Base-by-base conservation (phyloP, 2,329 filamentous ascomycete genomes). In the Xylariaceae sp. region DNA sequence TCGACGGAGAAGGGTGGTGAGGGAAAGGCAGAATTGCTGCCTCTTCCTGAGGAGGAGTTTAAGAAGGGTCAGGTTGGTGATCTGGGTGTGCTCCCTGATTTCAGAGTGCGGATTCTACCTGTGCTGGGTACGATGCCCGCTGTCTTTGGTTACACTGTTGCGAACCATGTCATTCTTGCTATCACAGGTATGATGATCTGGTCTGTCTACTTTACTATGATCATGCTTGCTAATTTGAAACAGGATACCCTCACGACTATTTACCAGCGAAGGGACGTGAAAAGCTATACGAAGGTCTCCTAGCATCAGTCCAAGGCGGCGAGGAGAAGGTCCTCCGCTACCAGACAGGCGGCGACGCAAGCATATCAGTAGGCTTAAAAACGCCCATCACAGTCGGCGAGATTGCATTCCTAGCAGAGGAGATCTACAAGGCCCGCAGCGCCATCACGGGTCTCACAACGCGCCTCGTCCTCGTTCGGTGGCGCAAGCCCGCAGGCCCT, bases 41-140 rank as follows among this genome's bases (percentile, higher is more conserved):
- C 94, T 0, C 80, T 99, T 0, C 81, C 90, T 0, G 92, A 96
- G 62, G 90, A 94, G 53, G 92, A 97, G 72, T 94, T 92, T 69
- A 75, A 84, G 52, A 96, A 94, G 74, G 94, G 94, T 15, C 80
- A 86, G 15, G 91, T 97, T 0, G 88, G 88, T 30, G 92, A 97
- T 66, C 80, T 97, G 0, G 89, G 92, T 49, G 90, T 95, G 0
- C 82, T 99, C 54, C 89, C 92, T 1, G 92, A 96, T 71, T 99
- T 99, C 74, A 83, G 94, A 23, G 90, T 96, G 8, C 83, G 94
- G n/a, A 99, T 99, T 59, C 76, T 99, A 7, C 94, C 94, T 0
- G 94, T 99, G 0, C 77, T 99, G 2, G 94, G 94, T 0, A 99
- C 94, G 0, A 97, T 99, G 92, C 94, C 94, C 0, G 93, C 94